Evolutionary conservation across 2,329 filamentous ascomycete species (phyloP), one percentile per base, ranked within the genome.

Genomic region (Fusarium buharicum): DNA sequence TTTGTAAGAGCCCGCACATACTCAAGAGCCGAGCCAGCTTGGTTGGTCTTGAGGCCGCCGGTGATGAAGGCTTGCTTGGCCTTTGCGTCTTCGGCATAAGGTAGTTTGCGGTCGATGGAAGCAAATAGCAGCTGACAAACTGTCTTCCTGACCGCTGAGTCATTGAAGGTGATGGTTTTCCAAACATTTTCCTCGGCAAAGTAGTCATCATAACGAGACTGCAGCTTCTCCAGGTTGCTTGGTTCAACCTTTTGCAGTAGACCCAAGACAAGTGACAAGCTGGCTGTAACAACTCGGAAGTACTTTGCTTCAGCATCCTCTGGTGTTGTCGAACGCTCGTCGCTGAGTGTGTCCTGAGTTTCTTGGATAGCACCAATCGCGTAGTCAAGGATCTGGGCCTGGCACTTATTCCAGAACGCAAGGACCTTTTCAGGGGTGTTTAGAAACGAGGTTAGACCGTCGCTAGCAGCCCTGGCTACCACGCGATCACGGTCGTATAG

Each of bases 261-360:
- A 27, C 81, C 80, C 4, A 84, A 67, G 3, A 87, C 81, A 6
- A 89, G 75, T 1, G 82, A 84, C 18, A 89, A 70, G 50, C 83
- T 83, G 8, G 80, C 81, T 10, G 79, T 81, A 3, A 87, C 70
- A 4, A 97, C 93, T 41, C 95, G 85, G 59, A 88, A 86, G 77
- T 96, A 95, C 69, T 97, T 97, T 16, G 90, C 86, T 65, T 93
- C 86, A 4, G 92, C 88, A 73, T 99, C 95, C 66, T 98, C 94
- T 9, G 85, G 78, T 56, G 87, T 95, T 4, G 93, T 91, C 1
- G 88, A 92, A 20, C 94, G 85, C 76, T 96, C 91, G 73, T 99
- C 95, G 72, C 93, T 98, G 31, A 99, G 80, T 0, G 92, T 96
- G 31, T 89, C 84, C 3, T 89, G 76, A 0, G 90, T 94, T 75